phyloP scores from a whole-genome alignment of 192 early-diverging fungal genomes.

The Oehlia diaphana region DNA sequence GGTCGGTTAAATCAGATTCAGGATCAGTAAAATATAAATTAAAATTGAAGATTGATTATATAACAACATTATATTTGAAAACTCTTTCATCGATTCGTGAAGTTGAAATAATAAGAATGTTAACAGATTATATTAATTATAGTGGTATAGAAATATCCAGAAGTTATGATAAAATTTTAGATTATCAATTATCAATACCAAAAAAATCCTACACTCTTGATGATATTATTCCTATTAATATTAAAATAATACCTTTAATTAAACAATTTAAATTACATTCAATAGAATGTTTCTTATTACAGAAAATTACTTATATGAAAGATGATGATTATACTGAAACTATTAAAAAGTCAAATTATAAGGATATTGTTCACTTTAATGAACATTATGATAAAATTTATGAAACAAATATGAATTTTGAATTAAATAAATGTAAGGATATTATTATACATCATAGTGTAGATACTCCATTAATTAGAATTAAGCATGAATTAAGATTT shows the following conservation, averaged over 20 bases:
- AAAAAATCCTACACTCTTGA: slow-evolving; percentile 54
- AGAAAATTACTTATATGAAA: neutral
- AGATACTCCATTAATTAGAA: neutral
- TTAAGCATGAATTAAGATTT: slow-evolving; percentile 11
- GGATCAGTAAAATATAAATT: slow-evolving; percentile 40
- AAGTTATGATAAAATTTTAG: slow-evolving; percentile 2
- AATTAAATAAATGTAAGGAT: slow-evolving; percentile 14
- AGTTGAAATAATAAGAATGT: slow-evolving; percentile 52
- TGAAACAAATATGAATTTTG: neutral
- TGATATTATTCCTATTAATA: slow-evolving; percentile 41
- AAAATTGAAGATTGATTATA: slow-evolving; percentile 17
- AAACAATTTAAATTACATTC: slow-evolving; percentile 33
- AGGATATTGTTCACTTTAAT: neutral
- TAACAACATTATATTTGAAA: slow-evolving; percentile 44
- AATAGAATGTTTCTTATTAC: neutral
- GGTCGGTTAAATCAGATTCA: slow-evolving; percentile 32
- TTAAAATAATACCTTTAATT: slow-evolving; percentile 48
- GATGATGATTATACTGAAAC: neutral
- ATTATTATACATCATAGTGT: neutral
- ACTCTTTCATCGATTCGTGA: slow-evolving; percentile 24
- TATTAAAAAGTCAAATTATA: neutral
- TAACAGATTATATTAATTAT: slow-evolving; percentile 50
- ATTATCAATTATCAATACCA: slow-evolving; percentile 58
- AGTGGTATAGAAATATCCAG: slow-evolving; percentile 40
- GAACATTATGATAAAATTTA: neutral